Base-by-base conservation (phyloP, 805 yeast genomes). In the Ogataea nonfermentans region DNA sequence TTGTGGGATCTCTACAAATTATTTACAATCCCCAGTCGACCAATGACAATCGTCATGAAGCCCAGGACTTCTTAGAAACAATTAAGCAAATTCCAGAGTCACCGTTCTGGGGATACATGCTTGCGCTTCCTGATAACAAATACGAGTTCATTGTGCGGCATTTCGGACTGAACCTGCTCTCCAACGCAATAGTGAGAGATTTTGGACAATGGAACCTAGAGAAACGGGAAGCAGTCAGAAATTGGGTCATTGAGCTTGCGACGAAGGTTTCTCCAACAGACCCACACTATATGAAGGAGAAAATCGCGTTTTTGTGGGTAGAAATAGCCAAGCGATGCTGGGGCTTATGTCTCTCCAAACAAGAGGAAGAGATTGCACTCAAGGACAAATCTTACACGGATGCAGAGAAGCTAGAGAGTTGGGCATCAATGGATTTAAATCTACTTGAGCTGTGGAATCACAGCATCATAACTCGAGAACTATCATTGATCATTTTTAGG, bases 101-200 rank as follows among this genome's bases (percentile, higher is more conserved):
- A 14, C 97, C 99, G 0, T 77, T 68, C 46, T 88, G 95, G 90
- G 97, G 97, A 3, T 91, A 82, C 62, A 88, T 84, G 59, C 71
- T 93, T 43, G 88, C 95, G 1, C 57, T 77, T 17, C 77, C 77
- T 1, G 76, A 79, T 59, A 67, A 76, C 65, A 67, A 79, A 49
- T 68, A 75, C 30, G 76, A 82, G 56, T 76, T 71, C 48, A 79
- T 87, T 19, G 89, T 90, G 16, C 79, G 96, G 46, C 97, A 95
- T 62, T 93, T 80, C 60, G 99, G 99, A 0, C 67, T 93, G 27
- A 80, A 91, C 12, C 64, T 93, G 45, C 64, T 93, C 22, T 87
- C 88, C 49, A 70, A 79, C 51, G 78, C 96, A 14, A 78, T 91
- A 41, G 72, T 74, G 42, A 62, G 66, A 22, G 66, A 70, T 30